Evolutionary conservation across 495 filamentous ascomycete species (phyloP).

Genomic region (Hypomontagnella monticulosa): DNA sequence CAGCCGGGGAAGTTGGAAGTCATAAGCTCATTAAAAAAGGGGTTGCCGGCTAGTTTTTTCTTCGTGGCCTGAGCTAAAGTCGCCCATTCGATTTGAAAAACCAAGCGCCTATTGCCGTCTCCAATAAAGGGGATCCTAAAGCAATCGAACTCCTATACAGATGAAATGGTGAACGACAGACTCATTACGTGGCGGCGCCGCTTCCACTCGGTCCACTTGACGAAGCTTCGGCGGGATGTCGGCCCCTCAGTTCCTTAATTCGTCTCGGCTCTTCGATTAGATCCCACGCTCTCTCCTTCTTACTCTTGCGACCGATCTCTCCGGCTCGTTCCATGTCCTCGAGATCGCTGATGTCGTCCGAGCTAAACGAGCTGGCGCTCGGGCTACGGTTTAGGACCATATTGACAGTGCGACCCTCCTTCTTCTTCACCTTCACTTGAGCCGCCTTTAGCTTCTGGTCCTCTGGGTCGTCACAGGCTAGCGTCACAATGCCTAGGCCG

Average conservation of each 20-base stretch:
- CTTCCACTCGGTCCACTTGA: conserved; percentile 29
- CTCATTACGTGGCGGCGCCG: conserved; percentile 21
- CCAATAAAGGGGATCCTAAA: background rate
- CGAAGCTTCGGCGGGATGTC: conserved; percentile 1
- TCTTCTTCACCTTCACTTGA: conserved; percentile 64
- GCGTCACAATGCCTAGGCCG: conserved; percentile 73
- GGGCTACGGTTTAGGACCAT: conserved; percentile 72
- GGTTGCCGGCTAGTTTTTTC: conserved; percentile 2
- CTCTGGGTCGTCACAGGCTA: conserved; percentile 76
- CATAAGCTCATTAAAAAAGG: conserved; percentile 6
- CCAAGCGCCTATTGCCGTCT: conserved; percentile 4
- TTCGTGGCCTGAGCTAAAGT: conserved; percentile 7
- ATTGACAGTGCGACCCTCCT: conserved; percentile 66
- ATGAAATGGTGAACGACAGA: background rate
- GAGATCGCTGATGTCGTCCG: conserved; percentile 78
- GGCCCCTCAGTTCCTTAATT: conserved; percentile 40
- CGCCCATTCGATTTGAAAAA: background rate
- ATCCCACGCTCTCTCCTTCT: conserved; percentile 57
- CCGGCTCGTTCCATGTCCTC: conserved; percentile 59
- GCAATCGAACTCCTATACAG: conserved; percentile 3
- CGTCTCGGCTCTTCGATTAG: conserved; percentile 50
- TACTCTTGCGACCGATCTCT: conserved; percentile 47
- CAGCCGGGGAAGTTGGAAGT: conserved; percentile 26
- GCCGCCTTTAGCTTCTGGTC: conserved; percentile 64
- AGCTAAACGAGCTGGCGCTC: conserved; percentile 67